Base-by-base conservation (phyloP, 169 alveolate genomes). In the Plasmodium cynomolgi region DNA sequence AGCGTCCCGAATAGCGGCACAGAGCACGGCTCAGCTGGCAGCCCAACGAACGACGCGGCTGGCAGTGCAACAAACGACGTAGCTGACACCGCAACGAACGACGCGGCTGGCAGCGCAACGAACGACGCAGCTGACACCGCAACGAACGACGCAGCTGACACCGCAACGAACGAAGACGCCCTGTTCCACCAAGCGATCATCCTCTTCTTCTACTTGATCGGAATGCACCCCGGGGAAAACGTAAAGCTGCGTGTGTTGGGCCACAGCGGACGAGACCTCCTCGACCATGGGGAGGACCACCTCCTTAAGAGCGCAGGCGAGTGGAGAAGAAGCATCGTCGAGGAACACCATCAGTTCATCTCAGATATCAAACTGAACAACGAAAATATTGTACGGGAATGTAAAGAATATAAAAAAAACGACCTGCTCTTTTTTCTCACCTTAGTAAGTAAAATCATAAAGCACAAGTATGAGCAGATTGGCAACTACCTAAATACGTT, bases 381-480 rank as follows among this genome's bases (percentile, higher is more conserved):
- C 68, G 93, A 86, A 41, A 74, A 84, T 15, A 44, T 71, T 54
- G 7, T 86, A 1, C n/a, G 39, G 37, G 68, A 75, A 54, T 33
- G 33, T 75, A 74, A 13, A 15, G 91, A 75, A 50, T 86, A 54
- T 77, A 86, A 86, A 54, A 33, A 47, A n/a, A 86, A 86, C 47
- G 80, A 58, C 7, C 31, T 71, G 26, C 81, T 86, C 44, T 86
- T 56, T 54, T 86, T 86, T 56, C 81, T 86, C 68, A 44, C 17
- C 15, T 75, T 86, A 77, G 62, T 86, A 77, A 77, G 81, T 58
- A 74, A 86, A 86, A 29, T 86, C 9, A 86, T 86, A 47, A 86
- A 77, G 20, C 44, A 86, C 81, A 86, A 86, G 56, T 86, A 86
- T 86, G 71, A 75, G 3, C 71, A 86, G 7, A 71, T 86, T 34